Conservation (phyloP, 352 stramenopile species). For the Phytopythium vexans region DNA sequence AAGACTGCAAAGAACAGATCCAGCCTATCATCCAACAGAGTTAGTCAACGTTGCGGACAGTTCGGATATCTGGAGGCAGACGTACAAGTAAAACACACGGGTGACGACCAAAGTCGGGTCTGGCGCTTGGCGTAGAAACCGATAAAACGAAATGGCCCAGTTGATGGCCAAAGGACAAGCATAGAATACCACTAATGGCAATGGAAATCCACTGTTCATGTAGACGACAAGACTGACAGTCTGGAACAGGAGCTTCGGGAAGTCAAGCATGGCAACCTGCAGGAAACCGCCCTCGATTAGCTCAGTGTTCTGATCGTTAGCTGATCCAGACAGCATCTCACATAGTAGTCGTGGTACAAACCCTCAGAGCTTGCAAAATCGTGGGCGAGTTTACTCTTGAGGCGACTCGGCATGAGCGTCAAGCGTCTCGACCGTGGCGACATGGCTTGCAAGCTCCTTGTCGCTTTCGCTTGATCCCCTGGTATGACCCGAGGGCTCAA, state of each 20-base stretch:
- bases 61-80: not conserved
- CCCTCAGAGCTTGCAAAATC: slow-evolving; percentile 35
- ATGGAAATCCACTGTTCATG: slow-evolving; percentile 36
- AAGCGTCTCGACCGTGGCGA: too few relatives aligned
- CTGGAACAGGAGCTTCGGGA: slow-evolving; percentile 48
- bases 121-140: slow-evolving; percentile 33
- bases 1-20: slow-evolving; percentile 56
- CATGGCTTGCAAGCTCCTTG: too few relatives aligned
- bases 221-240: slow-evolving; percentile 33
- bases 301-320: not conserved
- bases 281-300: not conserved
- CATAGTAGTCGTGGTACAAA: slow-evolving; percentile 36
- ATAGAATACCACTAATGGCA: slow-evolving; percentile 38
- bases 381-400: slow-evolving; percentile 11
- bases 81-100: slow-evolving; percentile 41
- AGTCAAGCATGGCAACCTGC: slow-evolving; percentile 22
- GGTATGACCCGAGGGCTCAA: too few relatives aligned
- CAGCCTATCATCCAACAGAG: slow-evolving; percentile 15
- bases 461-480: too few relatives aligned
- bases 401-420: slow-evolving; percentile 17
- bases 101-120: slow-evolving; percentile 27
- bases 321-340: slow-evolving; percentile 6
- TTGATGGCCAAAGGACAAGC: slow-evolving; percentile 32
- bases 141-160: slow-evolving; percentile 45
- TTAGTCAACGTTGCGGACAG: not conserved